phyloP scores from a whole-genome alignment of 2,329 filamentous ascomycete genomes.

The Venturia carpophila region DNA sequence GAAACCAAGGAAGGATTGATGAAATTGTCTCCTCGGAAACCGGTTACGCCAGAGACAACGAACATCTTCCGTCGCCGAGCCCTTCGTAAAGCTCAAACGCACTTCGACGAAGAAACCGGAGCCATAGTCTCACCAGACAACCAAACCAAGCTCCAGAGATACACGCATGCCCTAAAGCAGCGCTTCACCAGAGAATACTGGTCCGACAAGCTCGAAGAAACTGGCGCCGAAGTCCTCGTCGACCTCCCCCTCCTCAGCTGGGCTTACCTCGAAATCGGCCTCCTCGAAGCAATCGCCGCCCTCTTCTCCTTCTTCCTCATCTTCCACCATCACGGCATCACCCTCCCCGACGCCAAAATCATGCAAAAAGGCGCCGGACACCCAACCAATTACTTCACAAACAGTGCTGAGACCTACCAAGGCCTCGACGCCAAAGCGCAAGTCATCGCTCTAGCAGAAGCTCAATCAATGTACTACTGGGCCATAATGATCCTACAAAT shows the following conservation, averaged over 20 bases:
- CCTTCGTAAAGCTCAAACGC: slow-evolving; percentile 3
- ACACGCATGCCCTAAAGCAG: not conserved
- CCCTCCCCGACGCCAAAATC: not conserved
- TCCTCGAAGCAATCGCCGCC: slow-evolving; percentile 6
- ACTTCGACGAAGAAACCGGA: slow-evolving; percentile 15
- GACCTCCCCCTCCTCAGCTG: slow-evolving; percentile 11
- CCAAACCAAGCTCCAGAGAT: slow-evolving; percentile 5
- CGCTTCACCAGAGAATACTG: slow-evolving; percentile 6
- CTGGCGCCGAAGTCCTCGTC: slow-evolving; percentile 13
- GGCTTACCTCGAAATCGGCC: slow-evolving; percentile 17
- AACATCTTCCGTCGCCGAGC: slow-evolving; percentile 13
- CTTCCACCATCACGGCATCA: slow-evolving; percentile 7
- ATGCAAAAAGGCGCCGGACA: slow-evolving; percentile 16
- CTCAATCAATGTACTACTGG: slow-evolving; percentile 16
- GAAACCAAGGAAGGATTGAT: slow-evolving; percentile 8
- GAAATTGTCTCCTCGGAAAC: slow-evolving; percentile 11
- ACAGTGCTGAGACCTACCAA: not conserved
- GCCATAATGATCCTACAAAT: slow-evolving; percentile 9
- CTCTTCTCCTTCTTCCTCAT: slow-evolving; percentile 12
- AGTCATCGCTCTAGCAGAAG: not conserved
- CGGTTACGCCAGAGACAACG: slow-evolving; percentile 6
- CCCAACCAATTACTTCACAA: slow-evolving; percentile 13
- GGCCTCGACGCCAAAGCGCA: slow-evolving; percentile 9
- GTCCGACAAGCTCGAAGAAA: slow-evolving; percentile 14
- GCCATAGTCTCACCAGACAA: slow-evolving; percentile 5